Base-by-base conservation (phyloP, 257 asterid genomes). In the Plectranthus barbatus region DNA sequence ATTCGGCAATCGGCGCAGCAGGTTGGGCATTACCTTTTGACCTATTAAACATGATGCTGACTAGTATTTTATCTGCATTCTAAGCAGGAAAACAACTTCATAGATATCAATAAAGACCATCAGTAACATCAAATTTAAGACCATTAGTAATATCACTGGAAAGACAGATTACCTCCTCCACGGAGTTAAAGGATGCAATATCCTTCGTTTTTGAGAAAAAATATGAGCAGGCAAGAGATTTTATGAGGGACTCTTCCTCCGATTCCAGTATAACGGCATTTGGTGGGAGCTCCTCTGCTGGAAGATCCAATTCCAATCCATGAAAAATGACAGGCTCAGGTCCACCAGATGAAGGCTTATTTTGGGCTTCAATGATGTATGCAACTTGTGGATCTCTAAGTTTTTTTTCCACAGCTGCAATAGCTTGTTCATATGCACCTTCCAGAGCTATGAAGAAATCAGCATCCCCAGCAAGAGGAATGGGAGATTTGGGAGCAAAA, bases 61-160 rank as follows among this genome's bases (percentile, higher is more conserved):
- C 90, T 65, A 70, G 81, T 74, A 92, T 79, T 76, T 57, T 85
- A 84, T 89, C 94, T 82, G 88, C 93, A 82, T 72, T 78, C 99
- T 92, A 80, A 67, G 78, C 66, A 73, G 68, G 31, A 64, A 62
- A 36, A 55, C 10, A 70, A 73, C 39, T 69, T 21, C 67, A 74
- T 60, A 79, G 52, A 44, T 42, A 74, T 50, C 61, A 50, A 46
- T 56, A 64, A 65, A 73, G 71, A 52, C 51, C 34, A 56, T n/a
- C n/a, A n/a, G n/a, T 56, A 60, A 33, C 51, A 69, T 52, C 74
- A 31, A 58, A 62, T 31, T 37, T 59, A 58, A 70, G 49, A 62
- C 42, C 54, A 49, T 14, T 10, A 62, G 68, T 34, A 60, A 49
- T 20, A 45, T 7, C 44, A 74, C 26, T 10, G 39, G 23, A 58